Percentiles rank a stretch among this genome's conserved stretches.
Evolutionary conservation across 2,329 filamentous ascomycete genomes (phyloP).

Genomic region (Arthrobotrys pseudoclavata): DNA sequence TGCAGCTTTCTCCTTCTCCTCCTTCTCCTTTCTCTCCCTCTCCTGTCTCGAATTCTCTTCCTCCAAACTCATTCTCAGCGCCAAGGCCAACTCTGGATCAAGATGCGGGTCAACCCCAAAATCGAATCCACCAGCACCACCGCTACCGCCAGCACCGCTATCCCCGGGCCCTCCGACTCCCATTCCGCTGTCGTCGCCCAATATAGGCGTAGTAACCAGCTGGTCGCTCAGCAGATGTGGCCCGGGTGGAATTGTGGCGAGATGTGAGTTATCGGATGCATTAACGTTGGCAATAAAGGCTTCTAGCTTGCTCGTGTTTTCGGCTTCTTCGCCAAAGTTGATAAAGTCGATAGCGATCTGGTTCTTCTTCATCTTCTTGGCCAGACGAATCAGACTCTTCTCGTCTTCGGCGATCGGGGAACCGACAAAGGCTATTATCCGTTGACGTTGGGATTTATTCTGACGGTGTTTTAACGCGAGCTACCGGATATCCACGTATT

Average conservation of each 20-base stretch:
- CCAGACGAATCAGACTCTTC: constrained; percentile 87
- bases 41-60: constrained; percentile 96
- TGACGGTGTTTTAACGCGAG: constrained; percentile 97
- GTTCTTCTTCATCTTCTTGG: constrained; percentile 99
- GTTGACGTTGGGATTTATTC: constrained; percentile 96
- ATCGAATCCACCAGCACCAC: constrained; percentile 74
- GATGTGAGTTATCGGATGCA: constrained; percentile 87
- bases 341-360: constrained; percentile 95
- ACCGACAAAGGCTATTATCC: constrained; percentile 97
- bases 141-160: constrained; percentile 68
- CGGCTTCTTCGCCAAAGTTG: constrained; percentile 92
- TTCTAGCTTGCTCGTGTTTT: constrained; percentile 88
- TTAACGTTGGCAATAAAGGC: constrained; percentile 95
- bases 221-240: constrained; percentile 93
- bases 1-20: constrained; percentile 76
- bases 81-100: constrained; percentile 93
- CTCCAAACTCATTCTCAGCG: constrained; percentile 96
- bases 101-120: constrained; percentile 91
- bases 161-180: constrained; percentile 71
- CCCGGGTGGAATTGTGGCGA: constrained; percentile 90
- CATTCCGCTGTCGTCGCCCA: constrained; percentile 82
- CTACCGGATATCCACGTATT: constrained; percentile 68
- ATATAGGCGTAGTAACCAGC: constrained; percentile 87
- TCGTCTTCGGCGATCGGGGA: constrained; percentile 91
- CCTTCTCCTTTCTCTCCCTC: constrained; percentile 82